Evolutionary conservation across 2,329 filamentous ascomycete genomes (phyloP), one percentile per base, ranked within the genome.

Genomic region (Thelonectria olida): DNA sequence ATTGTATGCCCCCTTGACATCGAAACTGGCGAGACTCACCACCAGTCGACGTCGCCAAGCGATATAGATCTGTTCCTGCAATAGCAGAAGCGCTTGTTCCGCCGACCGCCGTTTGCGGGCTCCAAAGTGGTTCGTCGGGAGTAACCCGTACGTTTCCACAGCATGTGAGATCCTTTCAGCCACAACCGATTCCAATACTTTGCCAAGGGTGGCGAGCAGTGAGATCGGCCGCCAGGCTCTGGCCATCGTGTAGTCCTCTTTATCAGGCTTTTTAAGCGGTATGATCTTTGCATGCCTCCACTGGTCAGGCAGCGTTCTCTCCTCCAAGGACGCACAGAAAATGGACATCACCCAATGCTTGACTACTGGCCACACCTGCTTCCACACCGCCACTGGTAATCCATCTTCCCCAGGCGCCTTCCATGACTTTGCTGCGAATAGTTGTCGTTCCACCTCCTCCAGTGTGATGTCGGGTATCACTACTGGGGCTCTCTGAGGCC

Each of bases 201-300:
- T 76, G 5, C 70, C 69, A 0, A 75, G 55, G 5, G 65, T 74
- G 2, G 66, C 50, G 1, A 74, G 61, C 0, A 74, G 66, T 10
- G 67, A 73, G 73, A n/a, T n/a, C n/a, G n/a, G n/a, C n/a, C n/a
- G n/a, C n/a, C n/a, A n/a, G n/a, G n/a, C n/a, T n/a, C n/a, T 73
- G 9, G 68, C 66, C 1, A 66, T 51, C 44, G 58, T 67, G 41
- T 73, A 75, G 61, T 74, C 59, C 5, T 36, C 56, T 39, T 72
- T 69, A 15, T 52, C 57, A 10, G 58, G 65, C 47, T 73, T 73
- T 61, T 64, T 70, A 0, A 74, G 61, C 15, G 64, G 71, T 10
- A 74, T 70, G 25, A 74, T 74, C 28, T 69, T 71, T 6, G 54
- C 54, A 2, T 4, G 23, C 12, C 41, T 58, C 58, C 22, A 64